Conservation (phyloP, 768 basidiomycete genomes). For the Lactarius trivialis region DNA sequence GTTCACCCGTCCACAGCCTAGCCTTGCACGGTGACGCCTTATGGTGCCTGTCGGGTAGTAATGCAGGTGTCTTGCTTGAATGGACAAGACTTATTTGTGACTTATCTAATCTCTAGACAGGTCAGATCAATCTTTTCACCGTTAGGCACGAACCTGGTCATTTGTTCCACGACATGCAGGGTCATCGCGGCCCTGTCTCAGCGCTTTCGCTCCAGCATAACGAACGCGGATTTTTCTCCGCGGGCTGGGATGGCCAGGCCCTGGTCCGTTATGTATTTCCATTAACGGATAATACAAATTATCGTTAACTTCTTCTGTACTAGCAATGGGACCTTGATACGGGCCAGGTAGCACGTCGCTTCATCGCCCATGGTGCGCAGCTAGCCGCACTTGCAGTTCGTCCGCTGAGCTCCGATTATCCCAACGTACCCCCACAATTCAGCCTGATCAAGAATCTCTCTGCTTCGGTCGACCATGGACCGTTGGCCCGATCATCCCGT, state of each 20-base stretch:
- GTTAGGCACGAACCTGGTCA: conserved; percentile 88
- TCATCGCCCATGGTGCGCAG: conserved; percentile 78
- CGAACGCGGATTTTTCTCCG: conserved; percentile 83
- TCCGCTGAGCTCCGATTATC: conserved; percentile 42
- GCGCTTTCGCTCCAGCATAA: conserved; percentile 74
- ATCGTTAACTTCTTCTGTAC: conserved; percentile 7
- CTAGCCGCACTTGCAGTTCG: conserved; percentile 75
- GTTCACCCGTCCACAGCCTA: conserved; percentile 83
- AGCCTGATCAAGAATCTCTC: conserved; percentile 13
- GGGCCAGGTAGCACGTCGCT: conserved; percentile 69
- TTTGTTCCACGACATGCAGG: conserved; percentile 61
- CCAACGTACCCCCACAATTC: conserved; percentile 24
- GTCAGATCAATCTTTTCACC: conserved; percentile 90
- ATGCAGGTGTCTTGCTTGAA: conserved; percentile 46
- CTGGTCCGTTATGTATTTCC: conserved; percentile 46
- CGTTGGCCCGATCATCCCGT: not conserved
- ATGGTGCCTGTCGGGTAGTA: conserved; percentile 84
- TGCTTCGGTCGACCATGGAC: conserved; percentile 6
- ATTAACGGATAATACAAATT: conserved; percentile 3
- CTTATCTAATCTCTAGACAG: conserved; percentile 45
- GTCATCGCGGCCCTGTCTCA: conserved; percentile 79
- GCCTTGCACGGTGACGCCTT: conserved; percentile 89
- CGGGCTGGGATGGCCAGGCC: conserved; percentile 91
- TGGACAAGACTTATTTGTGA: conserved; percentile 11
- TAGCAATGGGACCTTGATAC: conserved; percentile 99